phyloP scores from a whole-genome alignment of 495 filamentous ascomycete species.

The Eremomyces bilateralis region DNA sequence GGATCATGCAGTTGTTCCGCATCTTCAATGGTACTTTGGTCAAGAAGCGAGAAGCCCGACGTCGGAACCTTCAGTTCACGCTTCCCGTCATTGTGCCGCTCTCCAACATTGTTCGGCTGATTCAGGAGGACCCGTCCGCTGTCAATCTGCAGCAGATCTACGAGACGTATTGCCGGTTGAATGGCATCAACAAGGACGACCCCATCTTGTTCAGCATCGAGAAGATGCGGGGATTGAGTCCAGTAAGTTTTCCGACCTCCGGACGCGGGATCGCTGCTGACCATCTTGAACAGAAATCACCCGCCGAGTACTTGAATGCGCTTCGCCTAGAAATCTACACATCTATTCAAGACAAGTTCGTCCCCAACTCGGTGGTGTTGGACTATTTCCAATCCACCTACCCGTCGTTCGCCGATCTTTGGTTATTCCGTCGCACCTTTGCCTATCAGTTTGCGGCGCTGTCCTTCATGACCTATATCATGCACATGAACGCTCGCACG shows the following conservation, averaged over 20 bases:
- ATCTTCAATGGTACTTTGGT: constrained; percentile 82
- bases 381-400: constrained; percentile 82
- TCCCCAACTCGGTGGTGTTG: constrained; percentile 54
- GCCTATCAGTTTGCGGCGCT: constrained; percentile 89
- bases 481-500: constrained; percentile 85
- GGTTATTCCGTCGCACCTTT: constrained; percentile 92
- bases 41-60: constrained; percentile 82
- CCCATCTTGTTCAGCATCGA: constrained; percentile 90
- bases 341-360: constrained; percentile 79
- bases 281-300: constrained; percentile 10
- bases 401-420: constrained; percentile 82
- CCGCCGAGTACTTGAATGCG: constrained; percentile 38
- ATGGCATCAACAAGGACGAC: constrained; percentile 78
- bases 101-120: constrained; percentile 76
- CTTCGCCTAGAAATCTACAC: constrained; percentile 64
- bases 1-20: constrained; percentile 90
- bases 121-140: constrained; percentile 87
- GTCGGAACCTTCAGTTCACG: constrained; percentile 87
- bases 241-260: constrained; percentile 9
- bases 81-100: constrained; percentile 87
- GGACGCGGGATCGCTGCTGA: constrained; percentile 24
- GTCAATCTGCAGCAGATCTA: constrained; percentile 85
- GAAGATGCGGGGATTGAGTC: constrained; percentile 48
- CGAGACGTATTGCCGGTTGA: constrained; percentile 80
- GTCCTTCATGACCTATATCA: constrained; percentile 96